These are phyloP conservation scores for Penicillium sp. DNA, from an alignment of 2,329 filamentous ascomycete species.

Conservation along the genomic window DNA sequence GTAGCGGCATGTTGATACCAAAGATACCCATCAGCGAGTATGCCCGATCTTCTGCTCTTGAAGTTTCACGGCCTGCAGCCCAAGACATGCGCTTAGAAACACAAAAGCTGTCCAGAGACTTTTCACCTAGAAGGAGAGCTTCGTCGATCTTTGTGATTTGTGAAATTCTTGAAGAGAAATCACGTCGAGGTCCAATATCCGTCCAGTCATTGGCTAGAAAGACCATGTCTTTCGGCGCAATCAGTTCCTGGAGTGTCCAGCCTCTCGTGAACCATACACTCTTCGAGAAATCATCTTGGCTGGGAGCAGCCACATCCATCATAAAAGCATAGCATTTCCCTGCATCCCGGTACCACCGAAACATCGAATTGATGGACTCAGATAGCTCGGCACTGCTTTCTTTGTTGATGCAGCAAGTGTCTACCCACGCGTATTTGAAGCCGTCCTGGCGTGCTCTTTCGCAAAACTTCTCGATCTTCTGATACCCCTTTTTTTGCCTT, in stretches of 20 bases:
- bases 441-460: neutral
- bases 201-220: no score
- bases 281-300: no score
- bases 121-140: no score
- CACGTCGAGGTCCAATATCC: no score
- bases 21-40: neutral
- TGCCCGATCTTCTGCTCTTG: neutral
- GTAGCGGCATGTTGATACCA: neutral
- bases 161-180: no score
- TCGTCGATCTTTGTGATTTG: no score
- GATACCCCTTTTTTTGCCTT: neutral
- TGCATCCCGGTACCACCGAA: slow-evolving; percentile 23
- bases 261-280: no score
- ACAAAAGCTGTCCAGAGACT: no score
- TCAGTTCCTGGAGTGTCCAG: no score
- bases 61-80: neutral
- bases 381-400: slow-evolving; percentile 23
- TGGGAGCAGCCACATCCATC: neutral
- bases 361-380: slow-evolving; percentile 21
- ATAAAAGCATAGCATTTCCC: neutral
- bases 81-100: neutral
- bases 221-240: no score
- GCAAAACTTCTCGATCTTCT: neutral
- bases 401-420: slow-evolving; percentile 29
- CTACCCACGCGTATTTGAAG: slow-evolving; percentile 16